Evolutionary conservation across 805 yeast genomes (phyloP).

Genomic region (Candida pseudoglaebosa): DNA sequence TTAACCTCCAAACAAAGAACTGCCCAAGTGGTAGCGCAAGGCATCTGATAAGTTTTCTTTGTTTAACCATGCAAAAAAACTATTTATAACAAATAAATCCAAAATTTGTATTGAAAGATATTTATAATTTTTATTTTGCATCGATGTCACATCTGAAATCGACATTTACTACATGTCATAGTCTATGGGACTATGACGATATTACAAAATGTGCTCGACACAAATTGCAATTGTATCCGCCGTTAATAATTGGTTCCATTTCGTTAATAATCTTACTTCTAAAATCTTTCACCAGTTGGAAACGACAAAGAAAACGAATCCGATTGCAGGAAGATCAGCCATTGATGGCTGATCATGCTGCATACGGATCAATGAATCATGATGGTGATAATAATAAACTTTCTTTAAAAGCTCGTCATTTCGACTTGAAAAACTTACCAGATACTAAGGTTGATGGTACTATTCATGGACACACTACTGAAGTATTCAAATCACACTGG

Average conservation of each 20-base stretch:
- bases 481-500: conserved; percentile 43
- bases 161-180: conserved; percentile 10
- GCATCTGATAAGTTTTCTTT: too few relatives aligned
- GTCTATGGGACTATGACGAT: conserved; percentile 59
- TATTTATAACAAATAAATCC: too few relatives aligned
- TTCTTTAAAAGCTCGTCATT: conserved; percentile 54
- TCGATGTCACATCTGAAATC: not conserved
- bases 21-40: too few relatives aligned
- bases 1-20: too few relatives aligned
- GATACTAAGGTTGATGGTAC: conserved; percentile 57
- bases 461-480: conserved; percentile 51
- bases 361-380: conserved; percentile 26
- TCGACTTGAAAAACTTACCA: conserved; percentile 54
- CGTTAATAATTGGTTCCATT: conserved; percentile 26
- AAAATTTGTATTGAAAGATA: too few relatives aligned
- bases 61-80: too few relatives aligned
- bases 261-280: conserved; percentile 23
- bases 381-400: conserved; percentile 5
- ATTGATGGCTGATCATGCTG: conserved; percentile 27
- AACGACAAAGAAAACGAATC: conserved; percentile 6
- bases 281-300: conserved; percentile 15
- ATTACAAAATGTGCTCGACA: conserved; percentile 50
- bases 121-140: too few relatives aligned
- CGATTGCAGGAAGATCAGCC: conserved; percentile 27
- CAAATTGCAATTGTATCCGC: conserved; percentile 31